phyloP scores from a whole-genome alignment of 2,329 filamentous ascomycete species.

The Neoscytalidium dimidiatum region DNA sequence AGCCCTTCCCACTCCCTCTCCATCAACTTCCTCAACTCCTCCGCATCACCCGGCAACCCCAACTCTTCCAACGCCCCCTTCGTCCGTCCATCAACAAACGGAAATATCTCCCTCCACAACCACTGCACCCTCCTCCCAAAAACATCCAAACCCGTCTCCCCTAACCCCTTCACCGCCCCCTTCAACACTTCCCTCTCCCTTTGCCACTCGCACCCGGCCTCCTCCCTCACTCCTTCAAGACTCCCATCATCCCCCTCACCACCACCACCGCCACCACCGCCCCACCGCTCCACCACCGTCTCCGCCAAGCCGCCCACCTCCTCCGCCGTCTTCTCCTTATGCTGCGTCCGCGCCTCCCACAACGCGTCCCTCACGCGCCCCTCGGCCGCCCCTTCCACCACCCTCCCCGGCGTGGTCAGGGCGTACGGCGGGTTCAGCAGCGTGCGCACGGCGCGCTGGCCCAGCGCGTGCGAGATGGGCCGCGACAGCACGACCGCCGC shows the following conservation, averaged over 20 bases:
- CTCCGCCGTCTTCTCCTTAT: constrained; percentile 48
- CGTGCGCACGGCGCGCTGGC: constrained; percentile 46
- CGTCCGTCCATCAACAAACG: constrained; percentile 42
- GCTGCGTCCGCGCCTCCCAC: constrained; percentile 46
- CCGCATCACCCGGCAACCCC: constrained; percentile 37
- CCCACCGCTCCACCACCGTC: constrained; percentile 26
- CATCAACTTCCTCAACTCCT: constrained; percentile 36
- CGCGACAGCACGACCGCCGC: constrained; percentile 47
- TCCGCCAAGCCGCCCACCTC: constrained; percentile 40
- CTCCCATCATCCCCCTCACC: constrained; percentile 35
- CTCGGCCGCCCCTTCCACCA: constrained; percentile 40
- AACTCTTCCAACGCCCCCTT: constrained; percentile 36
- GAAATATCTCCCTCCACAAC: constrained; percentile 40
- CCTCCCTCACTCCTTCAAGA: constrained; percentile 32
- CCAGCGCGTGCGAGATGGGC: constrained; percentile 47
- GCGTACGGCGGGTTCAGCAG: constrained; percentile 47
- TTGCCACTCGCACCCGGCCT: constrained; percentile 31
- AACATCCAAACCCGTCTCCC: constrained; percentile 44
- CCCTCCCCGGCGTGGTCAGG: constrained; percentile 35
- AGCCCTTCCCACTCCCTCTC: constrained; percentile 40
- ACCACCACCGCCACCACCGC: constrained; percentile 36
- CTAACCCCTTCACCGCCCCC: constrained; percentile 43
- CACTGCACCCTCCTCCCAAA: constrained; percentile 46
- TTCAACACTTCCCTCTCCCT: constrained; percentile 34
- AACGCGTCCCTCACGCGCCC: constrained; percentile 40